phyloP scores from a whole-genome alignment of 2,329 filamentous ascomycete genomes.

The Neoascochyta sp. region DNA sequence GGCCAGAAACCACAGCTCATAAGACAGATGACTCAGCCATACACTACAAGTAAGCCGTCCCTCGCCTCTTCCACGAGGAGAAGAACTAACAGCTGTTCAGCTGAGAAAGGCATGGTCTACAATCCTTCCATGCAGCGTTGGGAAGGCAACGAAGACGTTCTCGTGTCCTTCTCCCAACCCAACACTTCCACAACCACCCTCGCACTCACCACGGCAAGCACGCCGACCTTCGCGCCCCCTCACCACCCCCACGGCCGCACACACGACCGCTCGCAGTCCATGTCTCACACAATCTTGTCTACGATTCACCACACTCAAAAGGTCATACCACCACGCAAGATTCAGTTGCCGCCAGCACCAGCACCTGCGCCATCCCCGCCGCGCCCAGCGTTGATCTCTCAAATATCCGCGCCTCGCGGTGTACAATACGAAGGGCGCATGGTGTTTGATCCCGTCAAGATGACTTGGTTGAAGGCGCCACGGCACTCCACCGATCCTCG shows the following conservation, averaged over 20 bases:
- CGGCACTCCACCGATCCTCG: conserved; percentile 34
- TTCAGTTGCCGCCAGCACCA: conserved; percentile 38
- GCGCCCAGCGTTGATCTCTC: conserved; percentile 80
- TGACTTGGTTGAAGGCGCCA: conserved; percentile 89
- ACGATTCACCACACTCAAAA: conserved; percentile 38
- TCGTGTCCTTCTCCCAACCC: conserved; percentile 65
- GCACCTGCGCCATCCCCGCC: conserved; percentile 48
- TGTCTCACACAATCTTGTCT: conserved; percentile 43
- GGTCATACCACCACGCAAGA: conserved; percentile 35
- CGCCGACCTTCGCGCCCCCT: conserved; percentile 38
- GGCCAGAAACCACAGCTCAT: conserved; percentile 83
- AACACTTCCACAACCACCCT: conserved; percentile 48
- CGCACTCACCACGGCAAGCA: conserved; percentile 39
- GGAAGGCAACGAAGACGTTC: conserved; percentile 92
- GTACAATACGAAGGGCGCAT: conserved; percentile 96
- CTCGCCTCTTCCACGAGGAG: conserved; percentile 2
- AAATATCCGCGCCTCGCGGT: conserved; percentile 74
- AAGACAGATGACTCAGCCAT: conserved; percentile 73
- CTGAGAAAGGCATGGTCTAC: conserved; percentile 92
- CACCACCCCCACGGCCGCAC: conserved; percentile 25
- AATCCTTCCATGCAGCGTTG: conserved; percentile 82
- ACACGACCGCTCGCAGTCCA: conserved; percentile 37
- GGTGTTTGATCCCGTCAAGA: conserved; percentile 94
- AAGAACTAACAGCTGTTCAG: conserved; percentile 46
- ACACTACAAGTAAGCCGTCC: conserved; percentile 67